A percentile compares a stretch with the other conserved stretches of the same genome.
These are phyloP conservation scores for Populus ilicifolia DNA, from an alignment of 345 rosid genomes.

Conservation along the genomic window DNA sequence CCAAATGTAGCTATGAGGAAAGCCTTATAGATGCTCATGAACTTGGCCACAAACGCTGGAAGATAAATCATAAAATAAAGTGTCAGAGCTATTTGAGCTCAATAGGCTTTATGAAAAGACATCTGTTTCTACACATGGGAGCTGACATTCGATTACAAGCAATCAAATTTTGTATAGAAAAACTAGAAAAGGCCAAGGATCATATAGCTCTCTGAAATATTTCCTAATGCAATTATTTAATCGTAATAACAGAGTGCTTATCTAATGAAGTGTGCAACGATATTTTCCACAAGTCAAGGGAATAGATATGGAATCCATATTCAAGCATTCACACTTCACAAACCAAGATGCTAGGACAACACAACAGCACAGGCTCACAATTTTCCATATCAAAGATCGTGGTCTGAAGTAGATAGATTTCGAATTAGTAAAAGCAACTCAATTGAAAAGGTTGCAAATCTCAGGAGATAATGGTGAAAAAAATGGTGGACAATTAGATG, in stretches of 20 bases:
- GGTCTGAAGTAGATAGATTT: background rate
- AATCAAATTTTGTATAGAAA: no score
- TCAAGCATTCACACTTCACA: background rate
- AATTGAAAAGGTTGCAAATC: background rate
- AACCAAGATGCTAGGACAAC: background rate
- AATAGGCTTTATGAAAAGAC: background rate
- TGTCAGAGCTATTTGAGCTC: conserved; percentile 1
- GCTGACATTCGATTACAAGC: no score
- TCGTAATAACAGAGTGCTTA: no score
- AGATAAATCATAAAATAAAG: background rate
- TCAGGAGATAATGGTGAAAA: background rate
- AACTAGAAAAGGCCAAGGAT: background rate
- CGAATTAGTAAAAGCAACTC: background rate
- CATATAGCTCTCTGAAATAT: background rate
- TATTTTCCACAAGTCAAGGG: no score
- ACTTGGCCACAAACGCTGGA: conserved; percentile 93
- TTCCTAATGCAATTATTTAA: background rate
- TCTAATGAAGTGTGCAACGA: no score
- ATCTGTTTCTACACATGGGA: background rate
- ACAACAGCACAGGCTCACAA: background rate
- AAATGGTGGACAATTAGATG: background rate
- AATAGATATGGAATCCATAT: background rate
- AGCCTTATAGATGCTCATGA: conserved; percentile 86
- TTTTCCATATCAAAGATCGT: background rate
- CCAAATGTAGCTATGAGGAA: conserved; percentile 84